Percentiles rank a stretch among this genome's conserved stretches.
These are phyloP conservation scores for Aspergillus sclerotioniger DNA, from an alignment of 495 filamentous ascomycete species.

Conservation along the genomic window DNA sequence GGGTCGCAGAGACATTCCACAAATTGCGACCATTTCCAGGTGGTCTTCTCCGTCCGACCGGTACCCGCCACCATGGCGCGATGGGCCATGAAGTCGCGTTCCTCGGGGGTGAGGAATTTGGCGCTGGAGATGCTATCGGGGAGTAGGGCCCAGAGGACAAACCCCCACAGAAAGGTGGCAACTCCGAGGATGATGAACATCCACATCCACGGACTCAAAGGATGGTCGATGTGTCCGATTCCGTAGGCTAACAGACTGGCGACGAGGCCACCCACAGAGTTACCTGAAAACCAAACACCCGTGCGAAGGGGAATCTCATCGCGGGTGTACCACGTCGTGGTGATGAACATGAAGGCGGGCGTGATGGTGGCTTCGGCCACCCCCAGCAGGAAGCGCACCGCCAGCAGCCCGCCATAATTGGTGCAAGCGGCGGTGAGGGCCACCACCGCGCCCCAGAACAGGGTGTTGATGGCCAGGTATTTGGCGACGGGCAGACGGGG, in stretches of 20 bases:
- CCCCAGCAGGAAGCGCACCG: conserved; percentile 50
- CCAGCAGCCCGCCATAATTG: conserved; percentile 35
- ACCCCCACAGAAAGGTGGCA: conserved; percentile 53
- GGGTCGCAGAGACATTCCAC: conserved; percentile 54
- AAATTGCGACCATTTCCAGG: conserved; percentile 55
- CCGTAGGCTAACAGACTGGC: conserved; percentile 59
- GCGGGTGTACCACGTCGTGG: conserved; percentile 52
- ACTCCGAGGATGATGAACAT: conserved; percentile 53
- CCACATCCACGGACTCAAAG: conserved; percentile 51
- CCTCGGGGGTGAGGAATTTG: conserved; percentile 53
- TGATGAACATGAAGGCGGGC: conserved; percentile 38
- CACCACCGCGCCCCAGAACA: conserved; percentile 58
- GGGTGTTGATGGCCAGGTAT: conserved; percentile 54
- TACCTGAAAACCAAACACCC: conserved; percentile 60
- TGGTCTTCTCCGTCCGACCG: conserved; percentile 51
- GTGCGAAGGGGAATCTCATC: conserved; percentile 59
- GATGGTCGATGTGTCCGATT: conserved; percentile 50
- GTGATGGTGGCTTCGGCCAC: conserved; percentile 52
- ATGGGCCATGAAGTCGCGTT: conserved; percentile 54
- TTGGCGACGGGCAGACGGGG: conserved; percentile 53
- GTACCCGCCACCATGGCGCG: conserved; percentile 42
- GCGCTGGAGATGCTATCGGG: conserved; percentile 62
- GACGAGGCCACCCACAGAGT: conserved; percentile 54
- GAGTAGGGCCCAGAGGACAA: conserved; percentile 53
- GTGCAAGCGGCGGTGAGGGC: conserved; percentile 40